Conservation (phyloP, 768 basidiomycete species). For the Daedaleopsis sinensis region DNA sequence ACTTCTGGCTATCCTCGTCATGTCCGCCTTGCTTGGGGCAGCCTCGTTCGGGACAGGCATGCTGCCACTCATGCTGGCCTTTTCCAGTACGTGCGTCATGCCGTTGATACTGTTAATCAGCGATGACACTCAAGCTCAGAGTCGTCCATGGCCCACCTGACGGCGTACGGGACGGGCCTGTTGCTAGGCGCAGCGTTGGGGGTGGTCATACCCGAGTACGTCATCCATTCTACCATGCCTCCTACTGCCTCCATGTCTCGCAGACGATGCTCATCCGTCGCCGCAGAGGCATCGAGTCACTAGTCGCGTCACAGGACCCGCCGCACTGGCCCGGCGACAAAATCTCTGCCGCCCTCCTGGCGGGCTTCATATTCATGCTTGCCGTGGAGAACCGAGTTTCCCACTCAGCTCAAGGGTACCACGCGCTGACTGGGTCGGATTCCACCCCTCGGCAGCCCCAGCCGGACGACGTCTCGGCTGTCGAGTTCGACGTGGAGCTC, state of each 20-base stretch:
- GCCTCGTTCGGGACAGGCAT: slow-evolving; percentile 72
- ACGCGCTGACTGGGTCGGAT: slow-evolving; percentile 2
- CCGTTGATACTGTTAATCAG: slow-evolving; percentile 7
- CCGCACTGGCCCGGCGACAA: slow-evolving; percentile 48
- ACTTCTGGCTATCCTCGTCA: slow-evolving; percentile 48
- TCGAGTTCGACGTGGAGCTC: slow-evolving; percentile 66
- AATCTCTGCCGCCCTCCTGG: slow-evolving; percentile 65
- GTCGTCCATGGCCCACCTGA: slow-evolving; percentile 46
- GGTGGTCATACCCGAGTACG: slow-evolving; percentile 92
- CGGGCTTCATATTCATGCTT: slow-evolving; percentile 68
- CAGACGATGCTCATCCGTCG: slow-evolving; percentile 2
- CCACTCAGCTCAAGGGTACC: no score
- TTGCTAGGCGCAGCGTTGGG: slow-evolving; percentile 89
- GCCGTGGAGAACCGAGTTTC: slow-evolving; percentile 63
- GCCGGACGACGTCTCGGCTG: slow-evolving; percentile 28
- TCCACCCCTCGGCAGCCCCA: slow-evolving; percentile 28
- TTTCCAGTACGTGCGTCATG: slow-evolving; percentile 56
- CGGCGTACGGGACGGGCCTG: slow-evolving; percentile 76
- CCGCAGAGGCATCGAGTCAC: slow-evolving; percentile 8
- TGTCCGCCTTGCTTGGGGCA: slow-evolving; percentile 64
- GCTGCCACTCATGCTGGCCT: slow-evolving; percentile 72
- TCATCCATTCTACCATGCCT: slow-evolving; percentile 27
- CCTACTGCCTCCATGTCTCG: not conserved
- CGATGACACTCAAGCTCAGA: no score
- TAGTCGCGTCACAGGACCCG: not conserved